Conservation (phyloP, 2,329 filamentous ascomycete genomes). For the Botrytis fabae region DNA sequence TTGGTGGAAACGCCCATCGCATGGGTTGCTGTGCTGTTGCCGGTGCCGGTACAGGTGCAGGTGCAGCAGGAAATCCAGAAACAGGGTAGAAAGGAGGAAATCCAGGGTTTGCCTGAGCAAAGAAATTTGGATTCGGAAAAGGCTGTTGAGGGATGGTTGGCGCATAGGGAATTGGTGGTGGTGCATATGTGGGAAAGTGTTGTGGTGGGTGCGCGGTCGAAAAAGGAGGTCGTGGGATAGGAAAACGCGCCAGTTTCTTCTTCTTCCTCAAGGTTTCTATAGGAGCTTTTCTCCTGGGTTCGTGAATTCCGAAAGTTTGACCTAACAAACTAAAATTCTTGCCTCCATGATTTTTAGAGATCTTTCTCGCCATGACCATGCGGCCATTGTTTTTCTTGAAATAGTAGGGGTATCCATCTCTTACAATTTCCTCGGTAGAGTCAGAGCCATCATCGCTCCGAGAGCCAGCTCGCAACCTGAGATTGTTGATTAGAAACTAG, state of each 20-base stretch:
- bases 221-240: constrained; percentile 23
- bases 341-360: background rate
- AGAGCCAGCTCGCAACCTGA: background rate
- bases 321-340: constrained; percentile 13
- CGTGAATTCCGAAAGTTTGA: constrained; percentile 12
- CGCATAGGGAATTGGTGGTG: constrained; percentile 6
- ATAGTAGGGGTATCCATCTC: constrained; percentile 6
- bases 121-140: constrained; percentile 4
- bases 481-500: background rate
- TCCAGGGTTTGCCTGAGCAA: background rate
- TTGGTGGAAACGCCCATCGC: background rate
- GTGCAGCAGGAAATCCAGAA: background rate
- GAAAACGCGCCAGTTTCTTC: constrained; percentile 15
- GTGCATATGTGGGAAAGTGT: constrained; percentile 7
- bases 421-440: constrained; percentile 12
- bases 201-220: constrained; percentile 27
- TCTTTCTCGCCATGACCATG: background rate
- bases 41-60: constrained; percentile 14
- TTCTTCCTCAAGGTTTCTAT: background rate
- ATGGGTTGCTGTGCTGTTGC: background rate
- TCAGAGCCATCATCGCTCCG: background rate
- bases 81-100: constrained; percentile 11
- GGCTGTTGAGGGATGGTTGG: constrained; percentile 9
- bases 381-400: constrained; percentile 4
- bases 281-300: background rate